phyloP scores from a whole-genome alignment of 2,329 filamentous ascomycete genomes.

The Talaromyces sp. region DNA sequence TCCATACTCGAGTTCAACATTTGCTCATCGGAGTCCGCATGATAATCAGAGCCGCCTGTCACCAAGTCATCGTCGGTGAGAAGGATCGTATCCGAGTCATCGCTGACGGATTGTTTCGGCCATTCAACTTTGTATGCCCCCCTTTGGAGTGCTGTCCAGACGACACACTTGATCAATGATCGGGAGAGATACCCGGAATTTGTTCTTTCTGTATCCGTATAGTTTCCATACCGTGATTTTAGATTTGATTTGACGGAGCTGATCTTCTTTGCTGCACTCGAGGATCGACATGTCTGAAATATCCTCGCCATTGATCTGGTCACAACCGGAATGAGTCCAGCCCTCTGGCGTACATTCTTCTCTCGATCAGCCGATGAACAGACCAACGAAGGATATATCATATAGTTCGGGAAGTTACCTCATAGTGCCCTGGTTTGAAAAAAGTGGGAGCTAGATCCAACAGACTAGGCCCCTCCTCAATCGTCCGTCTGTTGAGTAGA shows the following conservation, averaged over 20 bases:
- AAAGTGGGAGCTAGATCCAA: conserved; percentile 8
- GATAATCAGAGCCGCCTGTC: background rate
- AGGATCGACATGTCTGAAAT: conserved; percentile 24
- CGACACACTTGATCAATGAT: conserved; percentile 26
- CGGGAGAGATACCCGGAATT: conserved; percentile 10
- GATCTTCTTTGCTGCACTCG: conserved; percentile 20
- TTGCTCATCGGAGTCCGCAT: background rate
- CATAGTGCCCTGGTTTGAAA: conserved; percentile 25
- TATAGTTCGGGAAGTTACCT: conserved; percentile 23
- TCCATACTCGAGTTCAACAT: background rate
- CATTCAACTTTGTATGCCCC: conserved; percentile 22
- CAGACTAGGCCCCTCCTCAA: conserved; percentile 1
- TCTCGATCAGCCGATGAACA: background rate
- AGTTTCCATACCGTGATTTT: background rate
- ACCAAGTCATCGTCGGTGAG: background rate
- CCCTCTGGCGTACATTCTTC: conserved; percentile 37
- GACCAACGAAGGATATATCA: background rate
- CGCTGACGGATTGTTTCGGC: conserved; percentile 3
- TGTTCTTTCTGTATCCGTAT: background rate
- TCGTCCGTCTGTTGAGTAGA: background rate
- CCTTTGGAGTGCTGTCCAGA: conserved; percentile 35
- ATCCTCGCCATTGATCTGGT: conserved; percentile 34
- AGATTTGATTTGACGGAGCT: conserved; percentile 11
- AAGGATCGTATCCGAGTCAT: background rate
- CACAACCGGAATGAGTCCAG: conserved; percentile 33